Percentiles rank a stretch among this genome's conserved stretches.
phyloP scores from a whole-genome alignment of 306 rosid genomes.

The Prunus campanulata region DNA sequence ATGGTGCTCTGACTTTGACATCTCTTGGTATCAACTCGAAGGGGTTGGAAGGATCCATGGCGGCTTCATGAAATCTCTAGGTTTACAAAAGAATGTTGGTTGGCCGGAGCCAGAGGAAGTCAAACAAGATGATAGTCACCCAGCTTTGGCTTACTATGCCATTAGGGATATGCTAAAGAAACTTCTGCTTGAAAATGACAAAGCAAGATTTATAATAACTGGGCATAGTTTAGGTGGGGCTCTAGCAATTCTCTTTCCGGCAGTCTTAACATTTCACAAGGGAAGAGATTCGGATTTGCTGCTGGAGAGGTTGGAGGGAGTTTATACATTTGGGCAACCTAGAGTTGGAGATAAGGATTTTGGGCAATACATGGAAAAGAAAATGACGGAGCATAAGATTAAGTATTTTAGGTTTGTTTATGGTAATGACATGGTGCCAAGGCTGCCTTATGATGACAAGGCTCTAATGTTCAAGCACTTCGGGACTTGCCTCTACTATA shows the following conservation, averaged over 20 bases:
- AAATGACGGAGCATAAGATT: conserved; percentile 44
- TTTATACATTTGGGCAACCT: conserved; percentile 90
- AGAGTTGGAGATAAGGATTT: conserved; percentile 63
- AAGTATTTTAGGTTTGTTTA: conserved; percentile 69
- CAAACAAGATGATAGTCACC: conserved; percentile 11
- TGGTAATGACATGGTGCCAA: conserved; percentile 63
- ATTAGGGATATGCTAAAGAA: conserved; percentile 17
- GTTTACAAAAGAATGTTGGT: conserved; percentile 46
- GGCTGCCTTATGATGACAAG: conserved; percentile 67
- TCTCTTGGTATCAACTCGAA: conserved; percentile 67
- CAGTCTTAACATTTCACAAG: conserved; percentile 44
- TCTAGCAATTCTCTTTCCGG: conserved; percentile 30
- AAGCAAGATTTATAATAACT: conserved; percentile 16
- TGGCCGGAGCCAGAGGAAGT: conserved; percentile 55
- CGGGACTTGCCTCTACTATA: conserved; percentile 60
- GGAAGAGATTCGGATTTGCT: conserved; percentile 39
- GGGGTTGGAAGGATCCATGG: conserved; percentile 64
- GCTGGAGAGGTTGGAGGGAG: conserved; percentile 60
- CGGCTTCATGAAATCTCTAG: conserved; percentile 83
- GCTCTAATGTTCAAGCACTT: conserved; percentile 73
- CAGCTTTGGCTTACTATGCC: conserved; percentile 51
- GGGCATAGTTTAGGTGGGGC: conserved; percentile 40
- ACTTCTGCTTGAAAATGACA: conserved; percentile 12
- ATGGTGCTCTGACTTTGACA: conserved; percentile 76
- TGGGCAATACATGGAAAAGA: conserved; percentile 44